phyloP scores from a whole-genome alignment of 495 filamentous ascomycete species.

The Achaetomiella virescens region DNA sequence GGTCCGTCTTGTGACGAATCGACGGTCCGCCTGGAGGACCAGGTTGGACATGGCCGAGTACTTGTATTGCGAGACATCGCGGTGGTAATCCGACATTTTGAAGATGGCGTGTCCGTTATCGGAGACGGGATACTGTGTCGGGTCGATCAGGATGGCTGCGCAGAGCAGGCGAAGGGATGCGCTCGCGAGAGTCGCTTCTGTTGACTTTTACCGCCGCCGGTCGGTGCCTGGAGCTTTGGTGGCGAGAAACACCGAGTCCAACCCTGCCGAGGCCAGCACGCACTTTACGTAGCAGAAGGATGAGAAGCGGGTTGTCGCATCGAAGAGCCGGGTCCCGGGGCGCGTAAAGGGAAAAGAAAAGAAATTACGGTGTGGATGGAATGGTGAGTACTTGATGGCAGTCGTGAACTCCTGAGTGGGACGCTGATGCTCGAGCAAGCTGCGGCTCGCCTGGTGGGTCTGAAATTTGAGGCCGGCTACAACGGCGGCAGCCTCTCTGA shows the following conservation, averaged over 20 bases:
- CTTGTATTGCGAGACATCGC: conserved; percentile 95
- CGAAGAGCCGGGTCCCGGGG: conserved; percentile 5
- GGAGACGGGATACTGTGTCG: conserved; percentile 2
- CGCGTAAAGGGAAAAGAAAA: background rate
- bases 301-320: conserved; percentile 15
- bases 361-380: background rate
- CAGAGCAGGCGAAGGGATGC: background rate
- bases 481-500: conserved; percentile 15
- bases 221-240: conserved; percentile 3
- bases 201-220: conserved; percentile 8
- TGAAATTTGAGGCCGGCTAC: conserved; percentile 19
- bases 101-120: conserved; percentile 4
- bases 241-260: conserved; percentile 6
- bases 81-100: conserved; percentile 77
- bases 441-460: conserved; percentile 5
- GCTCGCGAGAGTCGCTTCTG: background rate
- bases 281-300: conserved; percentile 13
- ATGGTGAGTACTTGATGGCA: background rate
- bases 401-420: conserved; percentile 1
- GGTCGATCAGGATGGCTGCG: background rate
- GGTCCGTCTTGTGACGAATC: conserved; percentile 83
- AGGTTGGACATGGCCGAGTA: conserved; percentile 99
- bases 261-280: conserved; percentile 17
- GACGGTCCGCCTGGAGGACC: conserved; percentile 98
- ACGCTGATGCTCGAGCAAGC: conserved; percentile 3